Conservation (phyloP, 176 grass and related monocot genomes). For the Triticum aestivum region IWGSC_CS_RefSeq_v2.1 NC_057803.1:17274534-17275033, state of each 20-base stretch:
- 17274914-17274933: constrained; percentile 32
- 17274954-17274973: constrained; percentile 25
- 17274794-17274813: constrained; percentile 80
- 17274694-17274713: constrained; percentile 49
- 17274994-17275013: not conserved
- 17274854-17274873: constrained; percentile 58
- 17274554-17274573: constrained; percentile 21
- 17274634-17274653: constrained; percentile 76
- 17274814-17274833: constrained; percentile 30
- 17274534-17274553: constrained; percentile 7
- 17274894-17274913: constrained; percentile 71
- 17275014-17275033: constrained; percentile 6
- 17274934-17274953: constrained; percentile 22
- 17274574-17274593: not conserved
- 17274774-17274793: constrained; percentile 90
- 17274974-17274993: constrained; percentile 18
- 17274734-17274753: constrained; percentile 97
- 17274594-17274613: not conserved
- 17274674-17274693: constrained; percentile 98
- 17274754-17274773: constrained; percentile 93
- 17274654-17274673: constrained; percentile 96
- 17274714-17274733: constrained; percentile 79
- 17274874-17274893: constrained; percentile 77
- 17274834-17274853: constrained; percentile 71
- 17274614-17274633: not conserved